Evolutionary conservation across 768 basidiomycete species (phyloP).

Genomic region (Lactarius trivialis): DNA sequence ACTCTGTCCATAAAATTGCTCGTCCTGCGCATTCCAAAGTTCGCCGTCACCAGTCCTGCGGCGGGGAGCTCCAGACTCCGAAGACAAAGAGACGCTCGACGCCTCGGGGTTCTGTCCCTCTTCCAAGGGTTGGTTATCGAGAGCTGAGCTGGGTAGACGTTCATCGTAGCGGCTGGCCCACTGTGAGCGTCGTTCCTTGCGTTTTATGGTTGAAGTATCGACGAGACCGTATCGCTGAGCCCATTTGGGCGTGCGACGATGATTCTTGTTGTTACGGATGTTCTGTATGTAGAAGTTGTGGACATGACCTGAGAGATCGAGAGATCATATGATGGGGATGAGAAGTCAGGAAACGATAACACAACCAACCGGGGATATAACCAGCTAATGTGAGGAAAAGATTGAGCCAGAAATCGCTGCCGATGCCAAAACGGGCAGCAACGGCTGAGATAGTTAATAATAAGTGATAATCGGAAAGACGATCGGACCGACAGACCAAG

Average conservation of each 20-base stretch:
- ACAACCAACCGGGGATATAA: constrained; percentile 70
- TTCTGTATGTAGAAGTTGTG: constrained; percentile 98
- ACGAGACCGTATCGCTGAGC: constrained; percentile 85
- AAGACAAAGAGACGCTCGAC: constrained; percentile 27
- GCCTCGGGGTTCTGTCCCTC: constrained; percentile 60
- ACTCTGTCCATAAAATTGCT: constrained; percentile 59
- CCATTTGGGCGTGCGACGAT: constrained; percentile 94
- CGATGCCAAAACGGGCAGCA: constrained; percentile 88
- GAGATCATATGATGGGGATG: constrained; percentile 12
- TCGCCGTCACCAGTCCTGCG: constrained; percentile 42
- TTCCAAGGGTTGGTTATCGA: constrained; percentile 64
- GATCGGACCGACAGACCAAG: constrained; percentile 50
- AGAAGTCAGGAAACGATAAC: constrained; percentile 1
- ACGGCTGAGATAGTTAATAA: constrained; percentile 53
- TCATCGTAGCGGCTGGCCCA: constrained; percentile 89
- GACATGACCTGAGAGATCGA: constrained; percentile 67
- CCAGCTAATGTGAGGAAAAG: constrained; percentile 82
- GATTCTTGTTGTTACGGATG: constrained; percentile 91
- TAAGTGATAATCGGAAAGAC: constrained; percentile 6
- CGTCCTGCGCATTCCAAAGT: constrained; percentile 71
- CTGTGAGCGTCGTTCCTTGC: constrained; percentile 73
- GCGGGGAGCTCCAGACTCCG: constrained; percentile 27
- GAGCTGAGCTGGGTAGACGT: constrained; percentile 60
- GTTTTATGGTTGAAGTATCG: constrained; percentile 67
- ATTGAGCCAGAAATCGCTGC: constrained; percentile 88